These are phyloP conservation scores for Lentinula boryana DNA, from an alignment of 768 basidiomycete species.

Conservation along the genomic window DNA sequence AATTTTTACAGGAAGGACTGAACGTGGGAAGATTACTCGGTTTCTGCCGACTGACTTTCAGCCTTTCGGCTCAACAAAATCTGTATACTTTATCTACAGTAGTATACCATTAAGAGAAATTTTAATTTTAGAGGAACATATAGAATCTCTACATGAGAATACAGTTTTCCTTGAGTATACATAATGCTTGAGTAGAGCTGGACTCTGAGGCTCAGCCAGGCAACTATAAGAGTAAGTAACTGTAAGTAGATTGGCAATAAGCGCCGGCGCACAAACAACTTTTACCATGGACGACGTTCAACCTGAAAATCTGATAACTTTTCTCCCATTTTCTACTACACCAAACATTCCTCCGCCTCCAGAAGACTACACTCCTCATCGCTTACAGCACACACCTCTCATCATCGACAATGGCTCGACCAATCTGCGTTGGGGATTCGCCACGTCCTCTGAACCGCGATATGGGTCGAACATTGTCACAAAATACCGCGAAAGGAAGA, in stretches of 20 bases:
- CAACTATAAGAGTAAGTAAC: too few relatives aligned
- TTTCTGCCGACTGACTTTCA: not conserved
- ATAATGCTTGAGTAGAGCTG: too few relatives aligned
- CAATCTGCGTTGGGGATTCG: conserved; percentile 78
- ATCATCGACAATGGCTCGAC: conserved; percentile 90
- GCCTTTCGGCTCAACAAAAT: too few relatives aligned
- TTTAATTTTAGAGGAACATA: too few relatives aligned
- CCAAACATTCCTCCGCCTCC: conserved; percentile 27
- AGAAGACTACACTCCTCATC: conserved; percentile 47
- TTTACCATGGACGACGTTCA: not conserved
- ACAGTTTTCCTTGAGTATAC: too few relatives aligned
- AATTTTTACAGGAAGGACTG: not conserved
- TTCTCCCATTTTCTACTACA: conserved; percentile 10
- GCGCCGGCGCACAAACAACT: not conserved
- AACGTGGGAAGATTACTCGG: not conserved
- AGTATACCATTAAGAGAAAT: too few relatives aligned
- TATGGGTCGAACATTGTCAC: conserved; percentile 68
- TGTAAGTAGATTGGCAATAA: too few relatives aligned
- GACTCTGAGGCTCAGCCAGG: too few relatives aligned
- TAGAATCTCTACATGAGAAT: too few relatives aligned
- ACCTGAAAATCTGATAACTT: not conserved
- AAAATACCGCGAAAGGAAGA: conserved; percentile 86
- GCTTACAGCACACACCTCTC: conserved; percentile 52
- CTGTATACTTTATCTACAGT: too few relatives aligned
- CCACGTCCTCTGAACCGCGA: conserved; percentile 50